Evolutionary conservation across 2,329 filamentous ascomycete genomes (phyloP).

Genomic region (Aspergillus hiratsukae): DNA sequence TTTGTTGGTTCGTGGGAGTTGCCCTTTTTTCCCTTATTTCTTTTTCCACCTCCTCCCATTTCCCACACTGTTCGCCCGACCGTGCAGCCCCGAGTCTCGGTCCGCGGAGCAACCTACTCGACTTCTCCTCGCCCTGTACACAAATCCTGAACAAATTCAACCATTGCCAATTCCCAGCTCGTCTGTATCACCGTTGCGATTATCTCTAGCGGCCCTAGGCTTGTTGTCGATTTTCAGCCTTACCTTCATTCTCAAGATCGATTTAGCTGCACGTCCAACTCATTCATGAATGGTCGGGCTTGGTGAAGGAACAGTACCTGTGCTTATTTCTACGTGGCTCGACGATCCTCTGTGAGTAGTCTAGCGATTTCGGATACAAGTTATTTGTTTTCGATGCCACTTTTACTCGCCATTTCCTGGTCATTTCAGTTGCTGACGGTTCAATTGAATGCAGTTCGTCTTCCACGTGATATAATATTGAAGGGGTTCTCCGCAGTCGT

Average conservation of each 20-base stretch:
- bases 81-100: conserved; percentile 5
- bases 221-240: conserved; percentile 2
- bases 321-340: background rate
- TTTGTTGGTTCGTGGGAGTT: conserved; percentile 16
- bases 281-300: conserved; percentile 19
- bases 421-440: conserved; percentile 8
- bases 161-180: background rate
- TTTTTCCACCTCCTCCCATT: conserved; percentile 7
- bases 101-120: conserved; percentile 5
- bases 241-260: background rate
- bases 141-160: background rate
- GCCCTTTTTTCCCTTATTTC: conserved; percentile 8
- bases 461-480: conserved; percentile 17
- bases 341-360: conserved; percentile 12
- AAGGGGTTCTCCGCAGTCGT: conserved; percentile 10
- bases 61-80: conserved; percentile 1
- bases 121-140: conserved; percentile 4
- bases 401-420: background rate
- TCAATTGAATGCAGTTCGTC: conserved; percentile 10
- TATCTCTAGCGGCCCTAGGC: conserved; percentile 3
- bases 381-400: background rate
- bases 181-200: conserved; percentile 7
- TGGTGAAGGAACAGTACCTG: conserved; percentile 2
- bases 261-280: conserved; percentile 1
- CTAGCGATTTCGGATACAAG: background rate